Conservation (phyloP, 495 filamentous ascomycete genomes). For the Jackrogersella minutella region DNA sequence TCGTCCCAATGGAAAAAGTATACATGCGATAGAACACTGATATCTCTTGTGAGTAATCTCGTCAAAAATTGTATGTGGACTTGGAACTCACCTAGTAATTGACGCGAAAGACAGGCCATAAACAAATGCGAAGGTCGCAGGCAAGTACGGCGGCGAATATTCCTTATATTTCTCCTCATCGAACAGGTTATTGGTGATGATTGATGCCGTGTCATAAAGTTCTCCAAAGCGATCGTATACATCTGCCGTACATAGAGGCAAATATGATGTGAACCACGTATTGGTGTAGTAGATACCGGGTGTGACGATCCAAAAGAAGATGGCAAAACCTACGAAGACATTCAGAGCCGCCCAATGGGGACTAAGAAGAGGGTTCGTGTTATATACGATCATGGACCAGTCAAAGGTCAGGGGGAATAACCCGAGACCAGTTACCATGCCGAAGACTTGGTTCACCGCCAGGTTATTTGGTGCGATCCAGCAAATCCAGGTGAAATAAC, state of each 20-base stretch:
- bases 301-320: conserved; percentile 43
- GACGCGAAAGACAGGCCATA: conserved; percentile 44
- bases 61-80: conserved; percentile 37
- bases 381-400: conserved; percentile 43
- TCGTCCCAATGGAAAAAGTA: conserved; percentile 43
- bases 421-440: conserved; percentile 42
- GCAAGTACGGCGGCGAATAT: conserved; percentile 44
- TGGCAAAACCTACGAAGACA: conserved; percentile 39
- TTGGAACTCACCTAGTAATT: conserved; percentile 50
- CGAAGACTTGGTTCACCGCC: conserved; percentile 45
- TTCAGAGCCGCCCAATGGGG: conserved; percentile 43
- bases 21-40: conserved; percentile 43
- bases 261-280: conserved; percentile 42
- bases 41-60: conserved; percentile 43
- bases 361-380: conserved; percentile 39
- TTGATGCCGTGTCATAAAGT: conserved; percentile 35
- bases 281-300: conserved; percentile 49
- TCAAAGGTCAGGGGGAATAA: conserved; percentile 46
- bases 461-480: conserved; percentile 45
- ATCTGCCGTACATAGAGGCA: conserved; percentile 41
- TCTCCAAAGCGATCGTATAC: conserved; percentile 42
- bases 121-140: conserved; percentile 42
- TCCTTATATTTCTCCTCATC: conserved; percentile 37
- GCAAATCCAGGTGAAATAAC: conserved; percentile 45
- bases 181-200: conserved; percentile 38